Evolutionary conservation across 75 land plant species (phyloP), one percentile per base, ranked within the genome.

Genomic region (Isoetes taiwanensis): DNA sequence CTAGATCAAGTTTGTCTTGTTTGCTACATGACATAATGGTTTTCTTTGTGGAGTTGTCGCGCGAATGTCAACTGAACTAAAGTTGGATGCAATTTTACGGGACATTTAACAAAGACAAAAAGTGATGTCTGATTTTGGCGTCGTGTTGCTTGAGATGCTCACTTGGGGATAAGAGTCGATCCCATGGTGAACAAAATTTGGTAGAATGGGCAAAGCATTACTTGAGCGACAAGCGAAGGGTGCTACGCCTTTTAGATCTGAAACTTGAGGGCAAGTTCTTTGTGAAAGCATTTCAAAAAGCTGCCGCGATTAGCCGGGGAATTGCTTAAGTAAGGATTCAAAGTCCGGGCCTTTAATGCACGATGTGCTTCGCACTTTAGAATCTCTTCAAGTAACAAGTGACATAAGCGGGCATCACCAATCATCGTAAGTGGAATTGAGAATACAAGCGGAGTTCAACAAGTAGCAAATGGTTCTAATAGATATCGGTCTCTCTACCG

Each of bases 41-140:
- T n/a, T n/a, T n/a, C n/a, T n/a, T n/a, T n/a, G n/a, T n/a, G n/a
- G n/a, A n/a, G n/a, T n/a, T n/a, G n/a, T n/a, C n/a, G n/a, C n/a
- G n/a, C n/a, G n/a, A n/a, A n/a, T n/a, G n/a, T n/a, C n/a, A n/a
- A n/a, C n/a, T n/a, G n/a, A n/a, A 27, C 2, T 54, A 3, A 20
- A 31, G 37, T 30, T 33, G 20, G 2, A 30, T 31, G 28, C 2
- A 10, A 31, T 32, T 28, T 30, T 34, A 5, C 67, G 64, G 85
- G 85, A 10, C 85, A 82, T 66, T 46, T 82, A 59, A 76, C 78
- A 32, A n/a, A n/a, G n/a, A 72, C 74, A 9, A 78, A 72, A 56
- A 82, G 79, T 59, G 85, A 82, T 52, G 85, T 82, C 0, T 56
- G 76, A 81, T 0, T 79, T 80, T 61, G 80, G 86, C 3, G 86